Evolutionary conservation across 306 rosid genomes (phyloP).

Genomic region (Gillenia trifoliata): DNA sequence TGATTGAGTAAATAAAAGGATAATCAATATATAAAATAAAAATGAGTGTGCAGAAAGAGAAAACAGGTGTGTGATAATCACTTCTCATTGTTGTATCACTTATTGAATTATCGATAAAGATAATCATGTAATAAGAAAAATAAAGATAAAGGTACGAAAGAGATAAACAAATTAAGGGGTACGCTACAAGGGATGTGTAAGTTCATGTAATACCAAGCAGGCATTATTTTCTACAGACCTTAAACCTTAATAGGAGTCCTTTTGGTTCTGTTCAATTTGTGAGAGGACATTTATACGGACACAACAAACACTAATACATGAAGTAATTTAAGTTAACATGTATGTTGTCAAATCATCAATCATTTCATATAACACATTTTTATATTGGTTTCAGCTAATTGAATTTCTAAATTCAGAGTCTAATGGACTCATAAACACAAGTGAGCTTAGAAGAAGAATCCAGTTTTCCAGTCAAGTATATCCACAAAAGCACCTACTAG

Average conservation of each 20-base stretch:
- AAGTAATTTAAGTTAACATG: too few relatives aligned
- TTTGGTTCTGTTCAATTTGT: background rate
- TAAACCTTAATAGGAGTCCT: background rate
- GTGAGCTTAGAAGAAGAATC: background rate
- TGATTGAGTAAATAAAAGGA: background rate
- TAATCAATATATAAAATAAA: background rate
- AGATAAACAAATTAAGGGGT: background rate
- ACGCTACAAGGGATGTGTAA: background rate
- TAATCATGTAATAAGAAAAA: too few relatives aligned
- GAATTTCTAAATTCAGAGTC: too few relatives aligned
- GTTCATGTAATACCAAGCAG: too few relatives aligned
- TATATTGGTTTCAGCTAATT: too few relatives aligned
- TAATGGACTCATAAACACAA: too few relatives aligned
- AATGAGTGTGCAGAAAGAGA: too few relatives aligned
- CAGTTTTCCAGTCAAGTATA: background rate
- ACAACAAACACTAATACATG: background rate
- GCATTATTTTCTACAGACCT: background rate
- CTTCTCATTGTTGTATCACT: background rate
- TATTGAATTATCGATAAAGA: too few relatives aligned
- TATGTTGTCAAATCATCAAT: too few relatives aligned
- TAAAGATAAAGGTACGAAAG: too few relatives aligned
- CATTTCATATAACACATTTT: too few relatives aligned
- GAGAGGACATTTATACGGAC: background rate
- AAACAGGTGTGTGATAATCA: too few relatives aligned
- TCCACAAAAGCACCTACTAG: background rate